Evolutionary conservation across 495 filamentous ascomycete species (phyloP), one percentile per base, ranked within the genome.

Genomic region (Penicillium daleae): DNA sequence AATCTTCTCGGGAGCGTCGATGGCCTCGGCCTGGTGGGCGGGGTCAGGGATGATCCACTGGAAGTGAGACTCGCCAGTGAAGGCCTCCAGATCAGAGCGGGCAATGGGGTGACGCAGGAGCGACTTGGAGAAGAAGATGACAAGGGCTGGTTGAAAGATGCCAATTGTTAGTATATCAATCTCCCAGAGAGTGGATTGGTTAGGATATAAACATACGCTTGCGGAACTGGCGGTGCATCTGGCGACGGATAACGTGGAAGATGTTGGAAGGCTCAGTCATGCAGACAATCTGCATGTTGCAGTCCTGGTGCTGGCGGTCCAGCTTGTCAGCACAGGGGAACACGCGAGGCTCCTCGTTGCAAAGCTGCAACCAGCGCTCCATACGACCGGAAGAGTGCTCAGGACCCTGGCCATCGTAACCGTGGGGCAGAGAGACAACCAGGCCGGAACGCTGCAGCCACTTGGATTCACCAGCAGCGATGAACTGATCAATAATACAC

Each of bases 151-250:
- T 59, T 49, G 22, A 12, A 37, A 37, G 24, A 27, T 17, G 15
- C 33, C n/a, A n/a, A n/a, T n/a, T 27, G 71, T 86, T 69, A 87
- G 82, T 65, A 68, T 54, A 39, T 8, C 0, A 21, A 29, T 3
- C 40, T 35, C 33, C 52, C 12, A 33, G 39, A 52, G 27, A 50
- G 6, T 6, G n/a, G 26, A 27, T 21, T 37, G 32, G 22, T 22
- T 54, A 13, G 31, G 51, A 21, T 19, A 37, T 19, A 31, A 46
- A 86, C 91, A 83, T 87, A 95, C 92, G 95, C 82, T 99, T 99
- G 75, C 95, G 87, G 89, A 99, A 99, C 79, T 99, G 95, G 61
- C 95, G 85, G 84, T 98, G 93, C 87, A 99, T 97, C 82, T 99
- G 95, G 76, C 95, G 85, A 75, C 95, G 89, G 60, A 99, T 85